Evolutionary conservation across 2,329 filamentous ascomycete genomes (phyloP).

Genomic region (Cladosporium sp.): DNA sequence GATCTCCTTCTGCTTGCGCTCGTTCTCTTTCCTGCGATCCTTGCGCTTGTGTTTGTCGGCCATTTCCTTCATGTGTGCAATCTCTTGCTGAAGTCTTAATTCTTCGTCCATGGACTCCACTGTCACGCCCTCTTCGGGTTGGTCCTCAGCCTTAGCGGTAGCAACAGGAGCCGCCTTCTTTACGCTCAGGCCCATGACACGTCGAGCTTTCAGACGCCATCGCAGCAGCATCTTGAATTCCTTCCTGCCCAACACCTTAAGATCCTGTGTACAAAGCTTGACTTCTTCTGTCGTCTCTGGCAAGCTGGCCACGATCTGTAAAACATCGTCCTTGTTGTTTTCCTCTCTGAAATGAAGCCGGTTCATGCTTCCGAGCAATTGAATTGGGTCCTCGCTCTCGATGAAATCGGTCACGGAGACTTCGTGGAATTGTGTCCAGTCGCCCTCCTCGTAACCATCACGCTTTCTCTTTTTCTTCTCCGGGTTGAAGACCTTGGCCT

Average conservation of each 20-base stretch:
- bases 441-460: constrained; percentile 95
- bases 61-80: constrained; percentile 76
- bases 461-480: constrained; percentile 96
- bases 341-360: constrained; percentile 80
- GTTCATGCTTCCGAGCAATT: constrained; percentile 82
- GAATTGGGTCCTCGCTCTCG: constrained; percentile 87
- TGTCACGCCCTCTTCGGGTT: constrained; percentile 57
- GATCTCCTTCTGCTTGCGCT: constrained; percentile 89
- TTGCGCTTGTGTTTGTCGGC: constrained; percentile 74
- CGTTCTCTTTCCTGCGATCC: constrained; percentile 81
- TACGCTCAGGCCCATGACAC: constrained; percentile 79
- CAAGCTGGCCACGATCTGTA: constrained; percentile 79
- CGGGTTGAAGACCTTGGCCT: constrained; percentile 96
- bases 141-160: constrained; percentile 33
- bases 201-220: constrained; percentile 85
- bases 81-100: constrained; percentile 79
- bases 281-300: constrained; percentile 85
- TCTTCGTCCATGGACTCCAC: constrained; percentile 93
- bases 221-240: constrained; percentile 87
- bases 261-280: constrained; percentile 69
- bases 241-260: constrained; percentile 87
- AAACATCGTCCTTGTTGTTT: constrained; percentile 68
- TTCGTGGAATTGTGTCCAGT: constrained; percentile 90
- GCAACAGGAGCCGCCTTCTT: constrained; percentile 57
- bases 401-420: constrained; percentile 87